Base-by-base conservation (phyloP, 2,329 filamentous ascomycete genomes). In the Periglandula ipomoeae region DNA sequence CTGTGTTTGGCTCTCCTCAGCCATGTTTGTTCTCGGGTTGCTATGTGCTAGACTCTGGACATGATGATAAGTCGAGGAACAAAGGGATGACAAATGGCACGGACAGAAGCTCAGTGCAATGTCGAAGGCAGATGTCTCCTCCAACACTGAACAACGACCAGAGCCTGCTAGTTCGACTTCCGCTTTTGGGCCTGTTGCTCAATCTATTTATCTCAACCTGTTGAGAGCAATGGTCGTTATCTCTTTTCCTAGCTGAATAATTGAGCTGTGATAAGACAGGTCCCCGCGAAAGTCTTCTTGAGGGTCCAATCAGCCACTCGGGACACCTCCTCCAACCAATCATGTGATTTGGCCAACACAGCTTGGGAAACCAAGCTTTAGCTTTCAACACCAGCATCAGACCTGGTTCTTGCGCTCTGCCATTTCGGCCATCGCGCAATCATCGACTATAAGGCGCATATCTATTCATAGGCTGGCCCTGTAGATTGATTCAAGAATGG, bases 281-380 rank as follows among this genome's bases (percentile, higher is more conserved):
- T 34, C 23, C 10, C 10, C 23, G 42, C 22, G 22, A 35, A 44
- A 17, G 19, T n/a, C 11, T 8, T 19, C 13, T 26, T 42, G 9
- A 19, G 41, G 39, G 22, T 13, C 38, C 38, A 41, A 42, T 48
- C 41, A 44, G 26, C n/a, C 15, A 24, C 24, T 26, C 15, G 15
- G 23, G 35, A 7, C 15, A 20, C n/a, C 23, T 37, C 17, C 27
- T 27, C 11, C 11, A 43, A 39, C 50, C 53, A 55, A 54, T 55
- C 53, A 53, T 51, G 51, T 54, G 52, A 54, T 48, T 37, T 23
- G 5, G 19, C 35, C 38, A 15, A 20, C 9, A 8, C 22, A 19
- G 15, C 35, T 17, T 23, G 7, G 13, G 23, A 22, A 13, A 24
- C 20, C 11, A 38, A 32, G 30, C 30, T 32, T 38, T 11, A 39